A percentile compares a stretch with the other conserved stretches of the same genome.
Conservation (phyloP, 2,329 filamentous ascomycete genomes). For the Graphium sp. region DNA sequence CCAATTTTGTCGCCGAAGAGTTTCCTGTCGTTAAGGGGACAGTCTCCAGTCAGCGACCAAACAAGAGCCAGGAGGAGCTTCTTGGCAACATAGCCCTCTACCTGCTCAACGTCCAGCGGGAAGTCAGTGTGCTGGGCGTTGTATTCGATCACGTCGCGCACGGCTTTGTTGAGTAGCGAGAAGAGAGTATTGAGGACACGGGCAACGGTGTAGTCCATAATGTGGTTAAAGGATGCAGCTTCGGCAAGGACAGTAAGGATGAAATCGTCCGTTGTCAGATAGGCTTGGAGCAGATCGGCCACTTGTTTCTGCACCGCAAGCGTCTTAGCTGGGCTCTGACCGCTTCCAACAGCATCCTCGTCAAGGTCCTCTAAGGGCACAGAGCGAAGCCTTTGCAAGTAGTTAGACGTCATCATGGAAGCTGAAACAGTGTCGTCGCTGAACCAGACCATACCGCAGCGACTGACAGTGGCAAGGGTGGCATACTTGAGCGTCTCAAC, state of each 20-base stretch:
- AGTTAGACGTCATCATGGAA: constrained; percentile 83
- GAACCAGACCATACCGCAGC: constrained; percentile 99
- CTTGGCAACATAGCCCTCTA: constrained; percentile 81
- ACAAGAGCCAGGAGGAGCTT: constrained; percentile 85
- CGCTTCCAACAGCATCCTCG: constrained; percentile 68
- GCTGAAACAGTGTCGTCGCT: constrained; percentile 93
- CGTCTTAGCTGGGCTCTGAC: constrained; percentile 61
- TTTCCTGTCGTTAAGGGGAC: constrained; percentile 75
- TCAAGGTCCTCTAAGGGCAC: constrained; percentile 89
- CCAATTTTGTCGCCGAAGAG: constrained; percentile 73
- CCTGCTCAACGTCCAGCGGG: constrained; percentile 74
- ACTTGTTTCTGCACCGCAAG: constrained; percentile 64
- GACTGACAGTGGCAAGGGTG: constrained; percentile 94
- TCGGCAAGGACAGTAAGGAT: constrained; percentile 61
- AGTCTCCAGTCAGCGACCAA: constrained; percentile 94
- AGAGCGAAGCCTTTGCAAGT: constrained; percentile 67
- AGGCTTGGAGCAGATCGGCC: constrained; percentile 60
- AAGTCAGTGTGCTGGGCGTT: constrained; percentile 92
- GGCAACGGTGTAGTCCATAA: constrained; percentile 94
- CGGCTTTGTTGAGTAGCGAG: constrained; percentile 86
- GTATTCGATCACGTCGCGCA: constrained; percentile 86
- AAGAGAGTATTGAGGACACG: constrained; percentile 87
- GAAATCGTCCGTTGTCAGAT: constrained; percentile 66
- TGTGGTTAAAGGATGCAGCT: constrained; percentile 70
- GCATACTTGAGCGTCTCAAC: constrained; percentile 96